A percentile compares a stretch with the other conserved stretches of the same genome.
Conservation (phyloP, 371 early-diverging fungal genomes). For the Caulochytrium protostelioides region DNA sequence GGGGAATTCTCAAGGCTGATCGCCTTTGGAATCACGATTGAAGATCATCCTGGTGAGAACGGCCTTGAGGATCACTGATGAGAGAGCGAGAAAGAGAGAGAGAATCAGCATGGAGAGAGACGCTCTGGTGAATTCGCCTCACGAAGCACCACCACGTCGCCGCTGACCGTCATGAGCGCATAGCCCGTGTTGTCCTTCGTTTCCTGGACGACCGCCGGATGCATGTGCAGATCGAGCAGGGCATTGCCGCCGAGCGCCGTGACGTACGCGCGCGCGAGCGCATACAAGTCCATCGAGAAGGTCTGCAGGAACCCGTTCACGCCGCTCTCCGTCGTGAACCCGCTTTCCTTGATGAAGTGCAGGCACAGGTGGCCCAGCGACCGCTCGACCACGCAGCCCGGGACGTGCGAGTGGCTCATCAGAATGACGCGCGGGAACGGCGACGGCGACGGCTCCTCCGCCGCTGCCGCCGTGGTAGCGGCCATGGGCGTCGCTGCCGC, state of each 20-base stretch:
- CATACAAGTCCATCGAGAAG: slow-evolving; percentile 36
- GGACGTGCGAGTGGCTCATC: slow-evolving; percentile 33
- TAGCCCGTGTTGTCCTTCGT: too few species aligned
- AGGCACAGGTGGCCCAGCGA: slow-evolving; percentile 41
- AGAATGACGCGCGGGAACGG: slow-evolving; percentile 14
- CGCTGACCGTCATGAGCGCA: too few species aligned
- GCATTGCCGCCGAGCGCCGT: slow-evolving; percentile 47
- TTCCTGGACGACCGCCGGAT: too few species aligned
- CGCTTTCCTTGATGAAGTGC: slow-evolving; percentile 51
- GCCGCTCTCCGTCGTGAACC: slow-evolving; percentile 24
- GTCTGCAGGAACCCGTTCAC: slow-evolving; percentile 34
- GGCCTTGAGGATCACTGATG: too few species aligned
- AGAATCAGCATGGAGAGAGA: too few species aligned
- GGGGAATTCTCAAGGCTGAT: too few species aligned
- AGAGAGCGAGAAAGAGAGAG: too few species aligned
- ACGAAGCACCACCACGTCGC: too few species aligned
- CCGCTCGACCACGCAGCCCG: slow-evolving; percentile 18
- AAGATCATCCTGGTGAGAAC: too few species aligned
- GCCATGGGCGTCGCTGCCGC: not conserved
- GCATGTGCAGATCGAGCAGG: too few species aligned
- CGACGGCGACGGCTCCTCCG: not conserved
- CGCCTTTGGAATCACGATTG: too few species aligned
- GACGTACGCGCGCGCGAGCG: slow-evolving; percentile 39
- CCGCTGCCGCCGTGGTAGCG: not conserved
- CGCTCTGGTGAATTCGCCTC: too few species aligned